Percentiles rank a stretch among this genome's conserved stretches.
phyloP scores from a whole-genome alignment of 768 basidiomycete species.

The Leccinum boreale region DNA sequence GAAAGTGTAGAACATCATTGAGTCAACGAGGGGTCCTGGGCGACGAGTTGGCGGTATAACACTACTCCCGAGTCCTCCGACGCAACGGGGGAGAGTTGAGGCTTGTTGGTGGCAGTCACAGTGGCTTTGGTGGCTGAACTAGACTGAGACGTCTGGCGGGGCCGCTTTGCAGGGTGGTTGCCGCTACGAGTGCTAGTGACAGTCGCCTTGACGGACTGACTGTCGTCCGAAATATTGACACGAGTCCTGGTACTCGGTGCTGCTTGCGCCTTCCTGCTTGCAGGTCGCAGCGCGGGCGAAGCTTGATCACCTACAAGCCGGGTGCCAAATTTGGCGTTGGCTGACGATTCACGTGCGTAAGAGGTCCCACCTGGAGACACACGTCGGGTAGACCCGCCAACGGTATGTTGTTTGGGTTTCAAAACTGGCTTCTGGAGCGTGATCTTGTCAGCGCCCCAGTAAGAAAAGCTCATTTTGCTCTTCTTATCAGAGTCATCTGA shows the following conservation, averaged over 20 bases:
- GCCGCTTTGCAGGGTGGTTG: conserved; percentile 48
- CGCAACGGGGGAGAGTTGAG: conserved; percentile 65
- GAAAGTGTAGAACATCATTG: conserved; percentile 21
- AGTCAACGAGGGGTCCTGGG: conserved; percentile 68
- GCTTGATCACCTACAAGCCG: conserved; percentile 62
- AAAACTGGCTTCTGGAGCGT: conserved; percentile 77
- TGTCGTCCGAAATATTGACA: conserved; percentile 59
- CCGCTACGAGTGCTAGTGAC: conserved; percentile 59
- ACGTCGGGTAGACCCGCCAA: conserved; percentile 36
- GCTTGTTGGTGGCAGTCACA: conserved; percentile 31
- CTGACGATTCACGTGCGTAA: conserved; percentile 78
- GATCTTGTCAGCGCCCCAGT: conserved; percentile 90
- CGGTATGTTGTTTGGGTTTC: conserved; percentile 40
- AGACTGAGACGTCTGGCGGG: conserved; percentile 71
- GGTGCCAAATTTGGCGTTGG: conserved; percentile 90
- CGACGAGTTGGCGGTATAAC: conserved; percentile 77
- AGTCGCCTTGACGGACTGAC: conserved; percentile 64
- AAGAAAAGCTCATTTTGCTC: conserved; percentile 93
- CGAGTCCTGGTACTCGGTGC: conserved; percentile 39
- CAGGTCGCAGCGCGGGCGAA: conserved; percentile 46
- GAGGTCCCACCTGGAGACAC: conserved; percentile 45
- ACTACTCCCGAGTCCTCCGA: conserved; percentile 76
- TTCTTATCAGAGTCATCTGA: conserved; percentile 86
- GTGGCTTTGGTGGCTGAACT: conserved; percentile 52
- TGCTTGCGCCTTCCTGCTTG: conserved; percentile 58